phyloP scores from a whole-genome alignment of 306 rosid genomes.

The Astragalus membranaceus region DNA sequence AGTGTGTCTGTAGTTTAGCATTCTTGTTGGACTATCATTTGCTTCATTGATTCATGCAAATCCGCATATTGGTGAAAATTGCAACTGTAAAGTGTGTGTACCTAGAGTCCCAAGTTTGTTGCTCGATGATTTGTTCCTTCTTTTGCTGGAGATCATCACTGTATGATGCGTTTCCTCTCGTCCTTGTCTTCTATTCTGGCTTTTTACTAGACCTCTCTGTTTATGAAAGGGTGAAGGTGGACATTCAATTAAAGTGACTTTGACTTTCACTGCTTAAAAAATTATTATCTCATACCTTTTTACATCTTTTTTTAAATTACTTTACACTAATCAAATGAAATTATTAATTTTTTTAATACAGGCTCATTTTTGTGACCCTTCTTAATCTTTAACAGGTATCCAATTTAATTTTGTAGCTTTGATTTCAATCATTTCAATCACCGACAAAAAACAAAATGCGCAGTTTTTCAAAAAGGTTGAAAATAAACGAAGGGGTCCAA shows the following conservation, averaged over 20 bases:
- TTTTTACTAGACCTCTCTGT: not conserved
- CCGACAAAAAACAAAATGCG: not conserved
- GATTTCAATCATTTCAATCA: not conserved
- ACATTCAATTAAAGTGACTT: constrained; percentile 10
- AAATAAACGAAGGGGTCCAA: not conserved
- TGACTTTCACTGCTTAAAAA: not conserved
- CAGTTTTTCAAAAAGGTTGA: not conserved
- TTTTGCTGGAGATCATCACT: not conserved
- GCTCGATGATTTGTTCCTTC: not conserved
- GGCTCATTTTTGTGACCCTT: not conserved
- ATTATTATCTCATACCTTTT: no score
- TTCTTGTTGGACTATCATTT: no score
- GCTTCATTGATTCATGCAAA: no score
- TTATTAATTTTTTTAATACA: not conserved
- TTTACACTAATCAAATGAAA: no score
- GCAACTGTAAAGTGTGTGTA: no score
- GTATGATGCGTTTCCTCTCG: not conserved
- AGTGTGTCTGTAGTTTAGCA: no score
- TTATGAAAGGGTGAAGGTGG: constrained; percentile 2
- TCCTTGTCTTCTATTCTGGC: not conserved
- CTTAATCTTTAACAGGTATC: not conserved
- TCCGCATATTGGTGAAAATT: not conserved
- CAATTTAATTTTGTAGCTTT: not conserved
- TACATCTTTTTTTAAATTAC: no score
- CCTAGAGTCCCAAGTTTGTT: not conserved